A percentile compares a stretch with the other conserved stretches of the same genome.
These are phyloP conservation scores for Metschnikowia proteae DNA, from an alignment of 805 yeast species.

Conservation along the genomic window DNA sequence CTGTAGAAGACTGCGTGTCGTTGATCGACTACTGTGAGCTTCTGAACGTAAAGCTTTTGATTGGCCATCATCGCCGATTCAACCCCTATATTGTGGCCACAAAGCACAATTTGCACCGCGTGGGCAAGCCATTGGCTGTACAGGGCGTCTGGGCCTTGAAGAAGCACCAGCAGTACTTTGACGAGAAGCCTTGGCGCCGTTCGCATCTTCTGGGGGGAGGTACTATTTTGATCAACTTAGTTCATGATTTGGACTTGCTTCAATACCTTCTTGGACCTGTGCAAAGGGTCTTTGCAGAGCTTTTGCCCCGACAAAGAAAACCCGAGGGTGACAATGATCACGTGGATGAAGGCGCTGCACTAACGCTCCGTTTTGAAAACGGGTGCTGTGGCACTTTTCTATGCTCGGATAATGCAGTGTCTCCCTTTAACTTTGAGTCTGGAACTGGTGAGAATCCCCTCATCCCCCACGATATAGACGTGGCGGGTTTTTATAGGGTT, in stretches of 20 bases:
- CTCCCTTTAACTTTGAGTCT: constrained; percentile 39
- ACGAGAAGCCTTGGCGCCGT: constrained; percentile 38
- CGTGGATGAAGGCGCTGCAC: constrained; percentile 42
- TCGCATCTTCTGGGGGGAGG: constrained; percentile 37
- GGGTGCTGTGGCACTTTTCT: constrained; percentile 41
- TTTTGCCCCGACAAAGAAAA: constrained; percentile 29
- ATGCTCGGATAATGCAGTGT: constrained; percentile 39
- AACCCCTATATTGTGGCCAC: constrained; percentile 40
- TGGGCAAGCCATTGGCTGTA: constrained; percentile 34
- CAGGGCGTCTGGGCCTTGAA: constrained; percentile 42
- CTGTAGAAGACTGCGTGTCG: constrained; percentile 32
- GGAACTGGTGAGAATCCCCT: constrained; percentile 45
- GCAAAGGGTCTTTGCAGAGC: constrained; percentile 37
- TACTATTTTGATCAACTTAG: constrained; percentile 36
- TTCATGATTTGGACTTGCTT: constrained; percentile 41
- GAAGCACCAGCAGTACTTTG: constrained; percentile 33
- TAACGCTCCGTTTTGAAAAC: constrained; percentile 34
- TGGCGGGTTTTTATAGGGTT: constrained; percentile 36
- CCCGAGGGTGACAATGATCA: constrained; percentile 17
- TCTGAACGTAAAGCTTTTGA: constrained; percentile 29
- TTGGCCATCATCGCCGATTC: constrained; percentile 43
- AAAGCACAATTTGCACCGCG: constrained; percentile 27
- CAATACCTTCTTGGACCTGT: constrained; percentile 41
- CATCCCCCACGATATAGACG: constrained; percentile 28
- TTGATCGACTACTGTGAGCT: constrained; percentile 26